A percentile compares a stretch with the other conserved stretches of the same genome.
phyloP scores from a whole-genome alignment of 2,329 filamentous ascomycete species.

The Lithohypha guttulata region DNA sequence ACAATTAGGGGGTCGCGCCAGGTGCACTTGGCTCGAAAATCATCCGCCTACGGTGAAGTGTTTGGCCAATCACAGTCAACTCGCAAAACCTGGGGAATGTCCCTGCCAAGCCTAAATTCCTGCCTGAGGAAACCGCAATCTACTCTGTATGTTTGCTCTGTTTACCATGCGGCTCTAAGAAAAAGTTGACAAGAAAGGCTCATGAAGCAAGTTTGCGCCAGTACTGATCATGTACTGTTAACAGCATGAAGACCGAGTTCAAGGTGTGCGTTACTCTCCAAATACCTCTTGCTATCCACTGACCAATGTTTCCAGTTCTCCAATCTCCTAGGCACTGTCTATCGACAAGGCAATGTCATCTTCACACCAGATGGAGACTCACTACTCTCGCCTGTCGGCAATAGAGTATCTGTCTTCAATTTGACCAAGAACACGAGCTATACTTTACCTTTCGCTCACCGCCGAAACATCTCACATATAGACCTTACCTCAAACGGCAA shows the following conservation, averaged over 20 bases:
- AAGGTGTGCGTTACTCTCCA: constrained; percentile 51
- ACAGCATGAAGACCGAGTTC: constrained; percentile 94
- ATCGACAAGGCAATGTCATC: constrained; percentile 92
- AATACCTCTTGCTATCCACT: constrained; percentile 2
- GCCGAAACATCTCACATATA: constrained; percentile 81
- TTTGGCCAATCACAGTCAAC: too few relatives aligned
- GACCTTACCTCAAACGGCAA: constrained; percentile 85
- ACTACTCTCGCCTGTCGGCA: constrained; percentile 91
- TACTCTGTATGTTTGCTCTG: too few relatives aligned
- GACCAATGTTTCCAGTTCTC: constrained; percentile 59
- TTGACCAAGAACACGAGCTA: constrained; percentile 59
- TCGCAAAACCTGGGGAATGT: too few relatives aligned
- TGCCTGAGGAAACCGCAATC: too few relatives aligned
- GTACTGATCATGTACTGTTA: constrained; percentile 4
- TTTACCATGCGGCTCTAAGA: too few relatives aligned
- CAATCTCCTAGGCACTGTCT: constrained; percentile 95
- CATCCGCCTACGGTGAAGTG: too few relatives aligned
- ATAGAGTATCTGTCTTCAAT: constrained; percentile 91
- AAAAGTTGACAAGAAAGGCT: too few relatives aligned
- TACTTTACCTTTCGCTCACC: constrained; percentile 65
- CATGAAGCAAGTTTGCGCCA: constrained; percentile 2
- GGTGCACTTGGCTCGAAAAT: too few relatives aligned
- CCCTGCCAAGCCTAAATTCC: neutral
- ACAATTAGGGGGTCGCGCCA: too few relatives aligned
- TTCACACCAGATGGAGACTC: constrained; percentile 95